Conservation (phyloP, 345 rosid species). For the Trapa incisa region DNA sequence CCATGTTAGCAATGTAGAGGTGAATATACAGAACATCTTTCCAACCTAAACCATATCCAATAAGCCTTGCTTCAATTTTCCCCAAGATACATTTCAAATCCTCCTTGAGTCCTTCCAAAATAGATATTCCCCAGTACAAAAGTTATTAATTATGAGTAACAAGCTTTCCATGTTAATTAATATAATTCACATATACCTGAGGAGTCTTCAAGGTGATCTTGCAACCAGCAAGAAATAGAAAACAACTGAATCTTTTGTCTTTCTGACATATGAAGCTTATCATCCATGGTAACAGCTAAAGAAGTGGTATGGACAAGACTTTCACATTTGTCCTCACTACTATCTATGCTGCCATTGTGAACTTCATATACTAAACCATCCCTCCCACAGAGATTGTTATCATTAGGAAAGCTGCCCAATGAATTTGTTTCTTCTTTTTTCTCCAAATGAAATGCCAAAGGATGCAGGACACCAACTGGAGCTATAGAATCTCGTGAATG, state of each 20-base stretch:
- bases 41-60: constrained; percentile 49
- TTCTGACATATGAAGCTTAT: constrained; percentile 35
- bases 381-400: constrained; percentile 18
- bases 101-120: constrained; percentile 48
- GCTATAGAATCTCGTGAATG: constrained; percentile 88
- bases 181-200: constrained; percentile 33
- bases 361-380: constrained; percentile 47
- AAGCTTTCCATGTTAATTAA: background rate
- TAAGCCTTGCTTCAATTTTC: constrained; percentile 51
- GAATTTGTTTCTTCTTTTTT: constrained; percentile 28
- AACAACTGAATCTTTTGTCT: constrained; percentile 40
- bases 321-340: constrained; percentile 19
- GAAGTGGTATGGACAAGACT: constrained; percentile 19
- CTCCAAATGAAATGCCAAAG: constrained; percentile 61
- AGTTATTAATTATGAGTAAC: background rate
- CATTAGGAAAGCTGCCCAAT: constrained; percentile 9
- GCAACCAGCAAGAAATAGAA: constrained; percentile 82
- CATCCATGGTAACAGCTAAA: constrained; percentile 25
- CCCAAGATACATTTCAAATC: constrained; percentile 51
- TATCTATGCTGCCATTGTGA: constrained; percentile 31
- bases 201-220: constrained; percentile 33
- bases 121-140: constrained; percentile 1
- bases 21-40: constrained; percentile 74
- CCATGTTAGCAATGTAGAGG: constrained; percentile 82
- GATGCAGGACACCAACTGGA: constrained; percentile 88